Percentiles rank a stretch among this genome's conserved stretches.
Evolutionary conservation across 768 basidiomycete genomes (phyloP).

Genomic region (Multifurca ochricompacta): DNA sequence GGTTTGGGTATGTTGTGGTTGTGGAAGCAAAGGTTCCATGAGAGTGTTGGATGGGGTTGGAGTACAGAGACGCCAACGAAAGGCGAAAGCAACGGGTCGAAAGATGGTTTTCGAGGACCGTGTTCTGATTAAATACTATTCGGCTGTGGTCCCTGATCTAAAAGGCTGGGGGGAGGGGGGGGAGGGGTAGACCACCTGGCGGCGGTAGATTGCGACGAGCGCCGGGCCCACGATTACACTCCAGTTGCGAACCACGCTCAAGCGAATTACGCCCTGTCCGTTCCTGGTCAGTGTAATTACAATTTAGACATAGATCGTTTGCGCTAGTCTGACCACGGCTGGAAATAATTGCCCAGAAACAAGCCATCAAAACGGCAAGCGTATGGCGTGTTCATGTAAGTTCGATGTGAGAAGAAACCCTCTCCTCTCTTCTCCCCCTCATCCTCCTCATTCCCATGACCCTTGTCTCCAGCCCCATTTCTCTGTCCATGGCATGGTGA

Average conservation of each 20-base stretch:
- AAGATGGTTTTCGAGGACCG: not conserved
- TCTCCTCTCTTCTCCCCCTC: too few species aligned
- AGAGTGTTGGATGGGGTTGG: not conserved
- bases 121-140: constrained; percentile 10
- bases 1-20: not conserved
- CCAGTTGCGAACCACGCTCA: not conserved
- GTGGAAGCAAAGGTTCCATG: constrained; percentile 4
- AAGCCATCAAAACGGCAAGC: not conserved
- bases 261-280: not conserved
- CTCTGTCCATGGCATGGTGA: too few species aligned
- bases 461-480: too few species aligned
- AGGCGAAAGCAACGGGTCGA: not conserved
- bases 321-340: not conserved
- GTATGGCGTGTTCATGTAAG: not conserved
- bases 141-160: constrained; percentile 14
- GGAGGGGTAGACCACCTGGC: too few species aligned
- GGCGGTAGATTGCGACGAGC: not conserved
- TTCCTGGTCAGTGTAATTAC: constrained; percentile 5
- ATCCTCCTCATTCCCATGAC: too few species aligned
- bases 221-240: not conserved
- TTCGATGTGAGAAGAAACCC: too few species aligned
- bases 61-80: not conserved
- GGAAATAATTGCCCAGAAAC: not conserved
- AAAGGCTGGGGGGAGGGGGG: not conserved
- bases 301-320: not conserved